Evolutionary conservation across 139 green algal genomes (phyloP).

Genomic region (Nannochloris sp.): DNA sequence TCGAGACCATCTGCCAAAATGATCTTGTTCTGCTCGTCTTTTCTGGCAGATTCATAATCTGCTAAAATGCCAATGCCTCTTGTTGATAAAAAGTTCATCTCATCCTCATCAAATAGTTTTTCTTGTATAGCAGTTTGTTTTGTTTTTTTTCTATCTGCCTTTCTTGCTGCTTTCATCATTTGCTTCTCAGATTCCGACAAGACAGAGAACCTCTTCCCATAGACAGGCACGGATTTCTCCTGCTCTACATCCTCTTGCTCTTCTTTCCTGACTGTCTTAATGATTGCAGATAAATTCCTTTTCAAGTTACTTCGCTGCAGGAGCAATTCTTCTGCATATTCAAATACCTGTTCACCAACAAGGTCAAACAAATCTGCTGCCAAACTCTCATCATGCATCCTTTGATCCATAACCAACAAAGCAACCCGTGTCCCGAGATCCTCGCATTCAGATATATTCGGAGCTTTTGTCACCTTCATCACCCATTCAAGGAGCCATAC

Average conservation of each 20-base stretch:
- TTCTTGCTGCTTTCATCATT: slow-evolving; percentile 56
- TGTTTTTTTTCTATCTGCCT: slow-evolving; percentile 38
- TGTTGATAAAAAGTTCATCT: slow-evolving; percentile 39
- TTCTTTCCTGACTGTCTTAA: slow-evolving; percentile 17
- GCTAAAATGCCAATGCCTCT: slow-evolving; percentile 40
- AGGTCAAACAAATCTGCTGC: slow-evolving; percentile 77
- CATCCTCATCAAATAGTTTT: slow-evolving; percentile 2
- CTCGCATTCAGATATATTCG: too few relatives aligned
- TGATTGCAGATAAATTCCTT: slow-evolving; percentile 16
- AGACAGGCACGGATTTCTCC: slow-evolving; percentile 10
- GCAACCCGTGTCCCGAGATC: slow-evolving; percentile 15
- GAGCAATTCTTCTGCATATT: slow-evolving; percentile 43
- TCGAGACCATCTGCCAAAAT: slow-evolving; percentile 32
- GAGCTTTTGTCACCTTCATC: slow-evolving; percentile 9
- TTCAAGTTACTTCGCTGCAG: slow-evolving; percentile 20
- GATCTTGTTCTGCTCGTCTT: slow-evolving; percentile 74
- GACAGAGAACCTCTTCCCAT: slow-evolving; percentile 39
- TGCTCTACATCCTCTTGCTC: slow-evolving; percentile 17
- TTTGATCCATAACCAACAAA: slow-evolving; percentile 9
- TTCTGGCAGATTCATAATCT: slow-evolving; percentile 14
- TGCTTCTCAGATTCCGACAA: slow-evolving; percentile 37
- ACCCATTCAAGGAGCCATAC: slow-evolving; percentile 1
- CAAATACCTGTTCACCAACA: slow-evolving; percentile 62
- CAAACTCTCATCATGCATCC: slow-evolving; percentile 30
- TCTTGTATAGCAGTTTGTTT: slow-evolving; percentile 3